Evolutionary conservation across 2,329 filamentous ascomycete species (phyloP), one percentile per base, ranked within the genome.

Genomic region (Gaeumannomyces tritici): DNA sequence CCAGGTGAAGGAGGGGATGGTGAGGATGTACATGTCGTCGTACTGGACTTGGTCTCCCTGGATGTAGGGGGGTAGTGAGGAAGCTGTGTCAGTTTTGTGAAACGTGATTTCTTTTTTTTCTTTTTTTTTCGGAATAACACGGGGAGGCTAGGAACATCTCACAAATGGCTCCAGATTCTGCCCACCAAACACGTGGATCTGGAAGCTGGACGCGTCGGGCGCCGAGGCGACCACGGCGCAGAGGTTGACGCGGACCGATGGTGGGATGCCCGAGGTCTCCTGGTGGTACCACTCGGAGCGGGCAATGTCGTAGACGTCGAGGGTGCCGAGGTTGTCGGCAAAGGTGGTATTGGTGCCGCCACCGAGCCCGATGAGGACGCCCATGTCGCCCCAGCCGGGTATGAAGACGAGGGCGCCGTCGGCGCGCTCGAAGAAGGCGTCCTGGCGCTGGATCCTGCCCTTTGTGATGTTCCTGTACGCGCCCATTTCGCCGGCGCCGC

Each of bases 261-360:
- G 79, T 80, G 2, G 21, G 18, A 15, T 67, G 57, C 89, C 89
- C 1, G 81, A 83, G 0, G 89, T 91, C 27, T 84, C 76, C 74
- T 92, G 89, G 69, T 89, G 87, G 70, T 89, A 90, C 89, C 89
- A 91, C 7, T 79, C 83, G 56, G 84, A 87, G 26, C 77, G 85
- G 26, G 84, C 86, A 65, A 91, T 88, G 66, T 92, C 89, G 71
- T 88, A 91, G n/a, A 93, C 84, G 66, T 93, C 88, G 54, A 93
- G 71, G 0, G 70, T 76, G 29, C 70, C 70, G 67, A 80, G 74
- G 59, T 81, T 78, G 63, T 80, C 75, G n/a, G 87, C 83, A 67
- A 89, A 91, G 2, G 83, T 85, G 58, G 58, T 60, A 33, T 63
- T 60, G 1, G 86, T 88, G 1, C 89, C 89, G 21, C 89, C 89